phyloP scores from a whole-genome alignment of 768 basidiomycete genomes.

The Pleurotus cornucopiae region DNA sequence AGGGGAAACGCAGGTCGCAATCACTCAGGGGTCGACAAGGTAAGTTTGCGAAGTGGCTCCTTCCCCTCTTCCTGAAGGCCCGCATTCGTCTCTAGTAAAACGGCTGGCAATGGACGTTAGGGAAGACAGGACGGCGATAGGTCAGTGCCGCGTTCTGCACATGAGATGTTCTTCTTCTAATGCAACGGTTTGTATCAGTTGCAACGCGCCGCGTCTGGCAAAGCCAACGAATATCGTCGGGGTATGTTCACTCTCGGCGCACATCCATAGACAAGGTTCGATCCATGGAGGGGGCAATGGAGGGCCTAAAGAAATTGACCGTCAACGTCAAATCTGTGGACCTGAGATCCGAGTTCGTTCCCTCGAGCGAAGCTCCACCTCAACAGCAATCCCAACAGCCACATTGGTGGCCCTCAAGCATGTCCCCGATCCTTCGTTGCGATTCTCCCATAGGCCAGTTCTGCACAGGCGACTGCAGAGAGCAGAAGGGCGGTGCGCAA shows the following conservation, averaged over 20 bases:
- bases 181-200: neutral
- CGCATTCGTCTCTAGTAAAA: conserved; percentile 10
- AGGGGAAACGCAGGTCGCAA: conserved; percentile 32
- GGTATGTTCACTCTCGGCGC: conserved; percentile 13
- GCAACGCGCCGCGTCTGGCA: conserved; percentile 21
- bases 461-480: conserved; percentile 27
- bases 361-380: neutral
- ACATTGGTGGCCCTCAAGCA: neutral
- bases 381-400: neutral
- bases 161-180: too few species aligned
- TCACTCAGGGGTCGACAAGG: conserved; percentile 27
- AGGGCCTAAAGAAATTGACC: too few species aligned
- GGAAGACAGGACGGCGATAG: too few species aligned
- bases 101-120: conserved; percentile 11
- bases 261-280: conserved; percentile 21
- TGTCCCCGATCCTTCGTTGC: conserved; percentile 13
- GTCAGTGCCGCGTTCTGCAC: too few species aligned
- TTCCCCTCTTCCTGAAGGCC: too few species aligned
- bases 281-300: neutral
- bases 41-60: conserved; percentile 10
- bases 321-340: neutral
- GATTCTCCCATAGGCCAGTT: conserved; percentile 27
- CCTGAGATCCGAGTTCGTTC: conserved; percentile 3
- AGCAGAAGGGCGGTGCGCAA: conserved; percentile 4
- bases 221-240: conserved; percentile 16